These are phyloP conservation scores for Pisolithus tinctorius DNA, from an alignment of 768 basidiomycete species.

Conservation along the genomic window DNA sequence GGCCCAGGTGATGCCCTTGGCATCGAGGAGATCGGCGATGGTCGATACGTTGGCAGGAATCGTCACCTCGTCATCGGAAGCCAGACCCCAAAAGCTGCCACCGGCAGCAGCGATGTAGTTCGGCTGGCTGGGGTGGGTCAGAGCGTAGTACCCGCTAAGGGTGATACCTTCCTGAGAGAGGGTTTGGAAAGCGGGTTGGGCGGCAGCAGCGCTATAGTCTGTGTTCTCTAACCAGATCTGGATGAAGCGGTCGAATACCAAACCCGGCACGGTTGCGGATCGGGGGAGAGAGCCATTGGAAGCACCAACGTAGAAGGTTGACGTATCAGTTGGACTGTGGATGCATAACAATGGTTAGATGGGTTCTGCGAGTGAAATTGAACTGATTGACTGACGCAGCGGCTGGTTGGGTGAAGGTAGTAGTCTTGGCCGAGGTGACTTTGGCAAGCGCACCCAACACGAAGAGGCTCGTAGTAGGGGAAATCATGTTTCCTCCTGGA, in stretches of 20 bases:
- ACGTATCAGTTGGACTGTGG: conserved; percentile 22
- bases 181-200: conserved; percentile 23
- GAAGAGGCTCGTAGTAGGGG: neutral
- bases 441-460: neutral
- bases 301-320: conserved; percentile 35
- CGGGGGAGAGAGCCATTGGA: conserved; percentile 39
- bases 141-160: conserved; percentile 39
- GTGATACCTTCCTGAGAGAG: conserved; percentile 48
- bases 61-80: conserved; percentile 28
- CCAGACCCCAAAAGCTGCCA: conserved; percentile 49
- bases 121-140: conserved; percentile 58
- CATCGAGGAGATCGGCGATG: conserved; percentile 54
- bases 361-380: neutral
- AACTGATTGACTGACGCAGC: conserved; percentile 14
- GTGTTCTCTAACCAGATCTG: conserved; percentile 63
- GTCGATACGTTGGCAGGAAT: conserved; percentile 47
- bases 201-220: conserved; percentile 33
- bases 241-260: conserved; percentile 42
- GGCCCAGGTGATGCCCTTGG: conserved; percentile 51
- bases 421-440: neutral
- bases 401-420: conserved; percentile 25
- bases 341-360: neutral
- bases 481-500: neutral
- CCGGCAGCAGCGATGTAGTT: conserved; percentile 46
- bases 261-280: conserved; percentile 31